A percentile compares a stretch with the other conserved stretches of the same genome.
phyloP scores from a whole-genome alignment of 805 yeast genomes.

The Hyphopichia homilentoma region DNA sequence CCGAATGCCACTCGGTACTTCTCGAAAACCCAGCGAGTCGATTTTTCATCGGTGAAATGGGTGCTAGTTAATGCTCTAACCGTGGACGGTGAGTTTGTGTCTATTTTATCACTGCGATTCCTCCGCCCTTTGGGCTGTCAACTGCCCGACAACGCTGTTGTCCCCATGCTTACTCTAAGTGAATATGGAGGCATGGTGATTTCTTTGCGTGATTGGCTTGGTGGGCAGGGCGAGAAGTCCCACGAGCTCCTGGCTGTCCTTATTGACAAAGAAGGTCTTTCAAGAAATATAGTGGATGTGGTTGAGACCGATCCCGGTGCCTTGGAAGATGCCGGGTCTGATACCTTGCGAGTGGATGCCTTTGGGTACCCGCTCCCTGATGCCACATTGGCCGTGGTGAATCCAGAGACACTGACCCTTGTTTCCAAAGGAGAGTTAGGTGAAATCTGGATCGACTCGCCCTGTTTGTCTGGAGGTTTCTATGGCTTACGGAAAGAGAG shows the following conservation, averaged over 20 bases:
- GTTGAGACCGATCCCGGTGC: slow-evolving; percentile 55
- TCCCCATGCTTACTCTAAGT: slow-evolving; percentile 83
- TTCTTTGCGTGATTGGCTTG: slow-evolving; percentile 88
- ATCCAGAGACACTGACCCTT: slow-evolving; percentile 81
- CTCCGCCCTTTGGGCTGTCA: slow-evolving; percentile 84
- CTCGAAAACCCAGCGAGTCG: slow-evolving; percentile 69
- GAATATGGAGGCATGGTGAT: slow-evolving; percentile 97
- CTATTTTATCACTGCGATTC: slow-evolving; percentile 86
- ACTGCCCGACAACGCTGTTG: slow-evolving; percentile 68
- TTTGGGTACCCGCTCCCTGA: slow-evolving; percentile 95
- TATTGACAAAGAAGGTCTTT: slow-evolving; percentile 68
- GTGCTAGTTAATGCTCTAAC: slow-evolving; percentile 85
- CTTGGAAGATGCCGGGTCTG: slow-evolving; percentile 38
- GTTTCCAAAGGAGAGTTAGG: slow-evolving; percentile 81
- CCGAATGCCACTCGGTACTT: slow-evolving; percentile 82
- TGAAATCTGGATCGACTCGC: slow-evolving; percentile 96
- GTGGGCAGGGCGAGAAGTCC: slow-evolving; percentile 55
- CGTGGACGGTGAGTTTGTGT: slow-evolving; percentile 90
- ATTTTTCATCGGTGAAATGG: slow-evolving; percentile 79
- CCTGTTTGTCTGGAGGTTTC: slow-evolving; percentile 85
- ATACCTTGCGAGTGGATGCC: slow-evolving; percentile 68
- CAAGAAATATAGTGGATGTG: slow-evolving; percentile 68
- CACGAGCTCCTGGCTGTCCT: slow-evolving; percentile 59
- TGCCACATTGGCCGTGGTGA: slow-evolving; percentile 88
- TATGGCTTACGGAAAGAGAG: slow-evolving; percentile 70